phyloP scores from a whole-genome alignment of 768 basidiomycete genomes.

The Termitomyces sp. region DNA sequence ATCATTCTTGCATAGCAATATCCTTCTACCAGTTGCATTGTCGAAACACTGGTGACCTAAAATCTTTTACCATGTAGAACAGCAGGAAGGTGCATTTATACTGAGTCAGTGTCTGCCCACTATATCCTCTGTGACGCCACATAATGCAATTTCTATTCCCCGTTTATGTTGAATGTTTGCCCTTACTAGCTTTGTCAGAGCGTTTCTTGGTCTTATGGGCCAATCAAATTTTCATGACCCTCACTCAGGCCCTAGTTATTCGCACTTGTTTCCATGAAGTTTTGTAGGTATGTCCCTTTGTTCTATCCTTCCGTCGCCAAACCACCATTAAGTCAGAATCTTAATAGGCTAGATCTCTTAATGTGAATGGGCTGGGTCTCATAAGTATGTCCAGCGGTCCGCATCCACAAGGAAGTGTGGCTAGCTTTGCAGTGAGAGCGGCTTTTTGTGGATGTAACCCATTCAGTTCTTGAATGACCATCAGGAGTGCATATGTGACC shows the following conservation, averaged over 20 bases:
- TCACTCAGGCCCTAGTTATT: too few relatives aligned
- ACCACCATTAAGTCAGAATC: neutral
- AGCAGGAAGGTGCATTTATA: neutral
- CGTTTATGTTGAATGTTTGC: neutral
- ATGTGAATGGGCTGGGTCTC: neutral
- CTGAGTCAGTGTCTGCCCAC: neutral
- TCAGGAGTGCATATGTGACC: too few relatives aligned
- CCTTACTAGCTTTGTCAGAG: neutral
- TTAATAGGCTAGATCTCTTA: neutral
- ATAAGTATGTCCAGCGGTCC: neutral
- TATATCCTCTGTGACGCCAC: neutral
- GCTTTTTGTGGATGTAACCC: conserved; percentile 73
- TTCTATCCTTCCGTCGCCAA: neutral
- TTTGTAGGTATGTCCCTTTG: neutral
- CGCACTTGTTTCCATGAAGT: neutral
- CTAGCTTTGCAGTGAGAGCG: conserved; percentile 76
- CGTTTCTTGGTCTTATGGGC: neutral
- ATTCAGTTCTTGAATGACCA: conserved; percentile 31
- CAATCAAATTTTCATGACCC: neutral
- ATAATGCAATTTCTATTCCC: neutral
- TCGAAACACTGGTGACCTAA: neutral
- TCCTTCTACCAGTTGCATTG: too few relatives aligned
- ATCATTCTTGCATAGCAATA: too few relatives aligned
- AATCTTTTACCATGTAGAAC: neutral
- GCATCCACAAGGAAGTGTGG: conserved; percentile 52